Conservation (phyloP, 331 rosid genomes). For the Quercus phellos region DNA sequence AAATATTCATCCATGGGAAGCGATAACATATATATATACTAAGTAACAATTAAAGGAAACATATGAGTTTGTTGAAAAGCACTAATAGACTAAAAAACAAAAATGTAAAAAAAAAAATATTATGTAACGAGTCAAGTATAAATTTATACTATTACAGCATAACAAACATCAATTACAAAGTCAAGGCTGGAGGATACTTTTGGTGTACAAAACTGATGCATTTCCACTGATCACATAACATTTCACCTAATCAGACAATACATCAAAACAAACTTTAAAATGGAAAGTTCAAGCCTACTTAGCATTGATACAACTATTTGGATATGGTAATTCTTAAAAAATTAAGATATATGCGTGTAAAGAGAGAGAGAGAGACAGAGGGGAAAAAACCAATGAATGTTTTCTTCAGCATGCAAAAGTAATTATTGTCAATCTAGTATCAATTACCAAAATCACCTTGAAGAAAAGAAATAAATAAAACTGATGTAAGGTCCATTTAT, state of each 20-base stretch:
- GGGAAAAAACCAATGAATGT: background rate
- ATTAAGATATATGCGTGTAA: background rate
- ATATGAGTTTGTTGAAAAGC: background rate
- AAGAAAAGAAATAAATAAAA: background rate
- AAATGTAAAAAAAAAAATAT: background rate
- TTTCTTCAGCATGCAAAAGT: background rate
- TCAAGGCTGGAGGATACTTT: background rate
- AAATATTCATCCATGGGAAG: background rate
- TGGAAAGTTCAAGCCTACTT: background rate
- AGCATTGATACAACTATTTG: background rate
- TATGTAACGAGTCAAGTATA: background rate
- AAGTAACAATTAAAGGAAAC: background rate
- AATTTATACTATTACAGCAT: background rate
- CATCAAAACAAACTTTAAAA: background rate
- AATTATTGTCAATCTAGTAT: background rate
- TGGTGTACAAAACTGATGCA: background rate
- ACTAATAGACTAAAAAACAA: background rate
- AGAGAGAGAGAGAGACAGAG: too few species aligned
- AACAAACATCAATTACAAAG: background rate
- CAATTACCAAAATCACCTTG: background rate
- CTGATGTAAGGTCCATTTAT: too few species aligned
- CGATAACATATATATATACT: background rate
- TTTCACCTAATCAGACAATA: background rate
- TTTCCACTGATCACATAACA: background rate
- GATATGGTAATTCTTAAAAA: background rate